Evolutionary conservation across 306 rosid species (phyloP).

Genomic region (Sophora flavescens): DNA sequence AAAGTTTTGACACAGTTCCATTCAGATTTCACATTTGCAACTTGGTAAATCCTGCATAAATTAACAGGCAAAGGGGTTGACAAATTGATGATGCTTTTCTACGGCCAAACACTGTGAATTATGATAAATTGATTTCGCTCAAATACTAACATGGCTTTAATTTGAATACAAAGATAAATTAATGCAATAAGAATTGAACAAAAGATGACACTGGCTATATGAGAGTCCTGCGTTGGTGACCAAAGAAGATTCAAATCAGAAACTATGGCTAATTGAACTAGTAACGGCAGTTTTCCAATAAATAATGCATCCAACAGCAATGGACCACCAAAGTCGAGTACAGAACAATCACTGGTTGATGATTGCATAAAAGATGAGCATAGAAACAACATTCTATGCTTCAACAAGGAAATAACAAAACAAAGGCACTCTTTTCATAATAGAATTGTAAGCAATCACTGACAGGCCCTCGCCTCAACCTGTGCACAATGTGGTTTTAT

Average conservation of each 20-base stretch:
- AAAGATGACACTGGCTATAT: not conserved
- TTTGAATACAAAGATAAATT: not conserved
- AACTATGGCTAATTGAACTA: not conserved
- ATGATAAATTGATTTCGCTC: not conserved
- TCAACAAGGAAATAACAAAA: not conserved
- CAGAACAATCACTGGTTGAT: too few species aligned
- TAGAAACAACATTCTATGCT: not conserved
- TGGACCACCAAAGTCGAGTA: not conserved
- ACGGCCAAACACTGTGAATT: not conserved
- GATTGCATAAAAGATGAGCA: too few species aligned
- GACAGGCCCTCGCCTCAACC: not conserved
- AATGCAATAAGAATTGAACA: not conserved
- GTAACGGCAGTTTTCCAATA: constrained; percentile 6
- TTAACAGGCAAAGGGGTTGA: constrained; percentile 29
- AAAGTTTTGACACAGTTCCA: constrained; percentile 93
- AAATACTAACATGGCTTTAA: not conserved
- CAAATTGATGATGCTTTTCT: not conserved
- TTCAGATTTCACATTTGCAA: constrained; percentile 91
- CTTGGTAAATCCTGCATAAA: constrained; percentile 89
- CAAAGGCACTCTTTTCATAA: not conserved
- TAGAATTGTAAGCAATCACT: not conserved
- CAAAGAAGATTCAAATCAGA: not conserved
- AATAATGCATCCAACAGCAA: not conserved
- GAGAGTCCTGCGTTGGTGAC: not conserved
- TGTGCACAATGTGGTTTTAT: not conserved